Conservation (phyloP, 306 rosid genomes). For the Glycine tomentella region DNA sequence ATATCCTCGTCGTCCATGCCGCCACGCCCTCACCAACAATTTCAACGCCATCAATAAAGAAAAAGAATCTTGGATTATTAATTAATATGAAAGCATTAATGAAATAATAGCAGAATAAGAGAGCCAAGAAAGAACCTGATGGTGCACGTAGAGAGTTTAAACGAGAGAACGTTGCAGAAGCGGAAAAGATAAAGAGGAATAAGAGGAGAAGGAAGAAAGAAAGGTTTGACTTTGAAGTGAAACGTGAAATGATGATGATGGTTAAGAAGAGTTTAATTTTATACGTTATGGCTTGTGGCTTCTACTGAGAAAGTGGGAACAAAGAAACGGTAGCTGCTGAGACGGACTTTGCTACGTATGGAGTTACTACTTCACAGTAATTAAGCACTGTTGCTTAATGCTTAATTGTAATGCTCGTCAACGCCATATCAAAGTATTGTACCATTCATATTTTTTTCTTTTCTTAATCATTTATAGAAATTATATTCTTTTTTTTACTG, state of each 20-base stretch:
- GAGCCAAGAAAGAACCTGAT: constrained; percentile 40
- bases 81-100: no score
- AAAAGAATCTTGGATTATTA: background rate
- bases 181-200: constrained; percentile 33
- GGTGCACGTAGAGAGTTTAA: background rate
- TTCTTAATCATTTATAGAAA: no score
- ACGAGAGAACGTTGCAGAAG: constrained; percentile 7
- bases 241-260: background rate
- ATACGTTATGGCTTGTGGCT: no score
- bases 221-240: constrained; percentile 9
- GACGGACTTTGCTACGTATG: no score
- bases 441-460: no score
- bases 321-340: no score
- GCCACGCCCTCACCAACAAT: background rate
- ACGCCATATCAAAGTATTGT: no score
- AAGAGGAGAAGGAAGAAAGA: constrained; percentile 27
- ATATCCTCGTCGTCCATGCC: constrained; percentile 53
- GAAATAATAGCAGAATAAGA: background rate
- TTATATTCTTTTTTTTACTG: no score
- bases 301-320: background rate
- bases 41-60: background rate
- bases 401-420: no score
- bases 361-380: no score
- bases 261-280: background rate
- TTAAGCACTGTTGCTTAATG: no score